Conservation (phyloP, 169 alveolate genomes). For the Theileria parva region DNA sequence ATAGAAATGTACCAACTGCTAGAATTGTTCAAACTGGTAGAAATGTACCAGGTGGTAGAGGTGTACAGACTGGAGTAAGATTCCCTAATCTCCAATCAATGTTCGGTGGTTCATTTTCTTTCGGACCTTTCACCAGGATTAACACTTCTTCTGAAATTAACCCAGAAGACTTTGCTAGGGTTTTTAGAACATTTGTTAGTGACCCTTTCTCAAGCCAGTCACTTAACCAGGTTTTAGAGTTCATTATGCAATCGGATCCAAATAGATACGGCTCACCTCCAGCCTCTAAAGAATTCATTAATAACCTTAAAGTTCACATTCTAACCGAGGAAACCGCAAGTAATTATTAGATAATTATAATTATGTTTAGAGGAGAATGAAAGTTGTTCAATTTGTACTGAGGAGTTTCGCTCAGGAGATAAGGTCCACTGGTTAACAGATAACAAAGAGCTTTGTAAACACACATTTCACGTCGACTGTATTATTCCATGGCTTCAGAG, state of each 20-base stretch:
- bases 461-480: constrained; percentile 91
- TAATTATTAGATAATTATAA: constrained; percentile 1
- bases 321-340: constrained; percentile 64
- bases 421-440: constrained; percentile 71
- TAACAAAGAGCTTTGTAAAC: constrained; percentile 84
- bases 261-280: constrained; percentile 85
- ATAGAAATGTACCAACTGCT: constrained; percentile 1
- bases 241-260: constrained; percentile 82
- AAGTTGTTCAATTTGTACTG: constrained; percentile 83
- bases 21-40: too few species aligned
- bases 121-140: too few species aligned
- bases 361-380: constrained; percentile 54
- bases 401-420: constrained; percentile 77
- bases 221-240: constrained; percentile 68
- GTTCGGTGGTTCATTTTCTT: constrained; percentile 1
- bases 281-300: constrained; percentile 75
- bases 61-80: too few species aligned
- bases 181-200: constrained; percentile 6
- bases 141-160: too few species aligned
- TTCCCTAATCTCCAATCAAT: background rate
- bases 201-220: constrained; percentile 69
- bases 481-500: constrained; percentile 93
- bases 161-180: background rate
- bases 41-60: too few species aligned
- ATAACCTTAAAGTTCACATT: constrained; percentile 69